Base-by-base conservation (phyloP, 345 rosid species). In the Pelargonium nanum region DNA sequence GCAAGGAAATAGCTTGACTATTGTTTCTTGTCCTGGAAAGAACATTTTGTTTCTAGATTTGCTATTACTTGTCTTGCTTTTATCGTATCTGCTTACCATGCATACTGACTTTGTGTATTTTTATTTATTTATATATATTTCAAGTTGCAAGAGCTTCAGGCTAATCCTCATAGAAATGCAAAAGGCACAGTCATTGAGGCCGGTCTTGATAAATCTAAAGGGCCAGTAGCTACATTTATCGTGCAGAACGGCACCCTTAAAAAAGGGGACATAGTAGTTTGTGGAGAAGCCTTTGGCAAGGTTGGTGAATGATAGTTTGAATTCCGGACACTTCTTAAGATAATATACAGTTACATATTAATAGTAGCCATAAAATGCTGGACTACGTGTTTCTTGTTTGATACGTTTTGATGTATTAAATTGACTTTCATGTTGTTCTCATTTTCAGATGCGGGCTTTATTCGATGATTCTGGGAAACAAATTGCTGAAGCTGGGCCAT, bases 211-310 rank as follows among this genome's bases (percentile, higher is more conserved):
- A 93, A 93, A 79, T 80, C 96, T 55, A 89, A 87, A 78, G 99
- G 99, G 65, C 85, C 94, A 0, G 80, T 85, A 45, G 94, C 91
- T 19, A 89, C 97, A 65, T 84, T 93, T 78, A 87, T 93, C 66
- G 84, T 93, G 71, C 97, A 89, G 79, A 93, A 93, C 57, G 99
- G 99, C 26, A 93, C 96, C 10, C 82, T 93, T 59, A 93, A 73
- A 81, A 81, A 72, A 80, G 99, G 97, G 62, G 91, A 93, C 59
- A 72, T 87, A 61, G 85, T 93, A 67, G 96, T 85, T 73, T 93
- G 97, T 72, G 99, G 99, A 67, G 87, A 79, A 78, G 93, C 96
- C 68, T 93, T 81, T 74, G 99, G 99, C 68, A 93, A 93, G 99
- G 99, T 93, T 58, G 67, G 76, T 65, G 53, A 28, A 2, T 60